Conservation (phyloP, 164 flowering plant genomes). For the Chloranthus sessilifolius region DNA sequence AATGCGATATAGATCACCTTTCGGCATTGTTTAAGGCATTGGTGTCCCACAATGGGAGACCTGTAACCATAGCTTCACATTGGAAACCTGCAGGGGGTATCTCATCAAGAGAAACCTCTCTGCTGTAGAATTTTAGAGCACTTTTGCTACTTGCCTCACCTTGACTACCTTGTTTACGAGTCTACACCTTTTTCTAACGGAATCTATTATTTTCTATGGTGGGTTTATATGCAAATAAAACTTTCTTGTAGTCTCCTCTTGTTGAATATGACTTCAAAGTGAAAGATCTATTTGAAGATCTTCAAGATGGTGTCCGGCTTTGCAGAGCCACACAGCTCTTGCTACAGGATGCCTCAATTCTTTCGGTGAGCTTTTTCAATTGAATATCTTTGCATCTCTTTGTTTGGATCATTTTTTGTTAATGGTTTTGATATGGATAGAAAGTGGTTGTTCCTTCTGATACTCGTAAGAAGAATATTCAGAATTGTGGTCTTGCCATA, state of each 20-base stretch:
- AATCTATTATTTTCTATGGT: no score
- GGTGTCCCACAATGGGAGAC: no score
- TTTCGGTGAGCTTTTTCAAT: constrained; percentile 44
- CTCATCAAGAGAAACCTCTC: no score
- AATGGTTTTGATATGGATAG: constrained; percentile 34
- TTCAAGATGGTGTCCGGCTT: constrained; percentile 85
- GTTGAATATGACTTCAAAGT: constrained; percentile 71
- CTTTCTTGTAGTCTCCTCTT: constrained; percentile 55
- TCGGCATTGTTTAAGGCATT: no score
- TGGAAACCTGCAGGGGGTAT: no score
- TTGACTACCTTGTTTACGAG: no score
- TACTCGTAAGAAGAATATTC: constrained; percentile 56
- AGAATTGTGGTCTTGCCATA: constrained; percentile 65
- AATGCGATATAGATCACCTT: no score
- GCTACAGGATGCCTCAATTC: constrained; percentile 64
- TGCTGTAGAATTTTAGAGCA: no score
- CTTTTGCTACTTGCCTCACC: no score
- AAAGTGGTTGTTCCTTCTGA: constrained; percentile 81
- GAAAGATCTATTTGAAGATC: constrained; percentile 65
- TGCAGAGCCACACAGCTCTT: constrained; percentile 82
- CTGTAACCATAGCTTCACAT: no score
- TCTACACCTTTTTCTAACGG: no score
- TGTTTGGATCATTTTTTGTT: background rate
- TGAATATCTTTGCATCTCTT: background rate
- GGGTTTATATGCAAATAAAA: background rate